These are phyloP conservation scores for Populus euphratica DNA, from an alignment of 345 rosid species.

Conservation along the genomic window DNA sequence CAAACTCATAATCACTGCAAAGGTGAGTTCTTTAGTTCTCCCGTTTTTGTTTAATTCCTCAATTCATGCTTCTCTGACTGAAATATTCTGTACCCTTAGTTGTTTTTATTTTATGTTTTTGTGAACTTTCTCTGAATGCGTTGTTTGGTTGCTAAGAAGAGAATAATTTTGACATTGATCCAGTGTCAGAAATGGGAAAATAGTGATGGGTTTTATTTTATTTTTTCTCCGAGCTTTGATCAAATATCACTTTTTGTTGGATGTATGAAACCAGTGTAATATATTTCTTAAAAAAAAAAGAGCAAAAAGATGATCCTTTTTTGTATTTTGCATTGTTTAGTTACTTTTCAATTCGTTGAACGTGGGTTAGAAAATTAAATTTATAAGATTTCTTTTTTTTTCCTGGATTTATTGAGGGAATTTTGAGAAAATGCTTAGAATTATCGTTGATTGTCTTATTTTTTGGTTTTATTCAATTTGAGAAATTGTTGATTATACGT, in stretches of 20 bases:
- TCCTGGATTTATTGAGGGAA: background rate
- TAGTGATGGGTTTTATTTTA: background rate
- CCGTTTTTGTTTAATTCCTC: background rate
- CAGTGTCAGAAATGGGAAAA: background rate
- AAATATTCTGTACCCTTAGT: background rate
- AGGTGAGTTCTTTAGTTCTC: background rate
- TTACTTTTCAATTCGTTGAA: background rate
- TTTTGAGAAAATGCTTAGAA: too few relatives aligned
- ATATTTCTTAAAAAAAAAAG: background rate
- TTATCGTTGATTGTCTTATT: too few relatives aligned
- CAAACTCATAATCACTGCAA: background rate
- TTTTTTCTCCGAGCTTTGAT: background rate
- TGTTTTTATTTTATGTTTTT: background rate
- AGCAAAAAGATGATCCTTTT: background rate
- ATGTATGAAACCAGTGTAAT: background rate
- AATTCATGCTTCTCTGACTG: background rate
- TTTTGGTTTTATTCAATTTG: background rate
- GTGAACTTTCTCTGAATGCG: background rate
- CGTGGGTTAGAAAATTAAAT: background rate
- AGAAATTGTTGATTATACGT: background rate
- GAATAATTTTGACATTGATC: background rate
- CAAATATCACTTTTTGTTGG: background rate
- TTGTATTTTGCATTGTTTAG: background rate
- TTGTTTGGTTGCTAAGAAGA: background rate
- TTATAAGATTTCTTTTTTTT: background rate